Base-by-base conservation (phyloP, 2,329 filamentous ascomycete species). In the Passalora sequoiae region DNA sequence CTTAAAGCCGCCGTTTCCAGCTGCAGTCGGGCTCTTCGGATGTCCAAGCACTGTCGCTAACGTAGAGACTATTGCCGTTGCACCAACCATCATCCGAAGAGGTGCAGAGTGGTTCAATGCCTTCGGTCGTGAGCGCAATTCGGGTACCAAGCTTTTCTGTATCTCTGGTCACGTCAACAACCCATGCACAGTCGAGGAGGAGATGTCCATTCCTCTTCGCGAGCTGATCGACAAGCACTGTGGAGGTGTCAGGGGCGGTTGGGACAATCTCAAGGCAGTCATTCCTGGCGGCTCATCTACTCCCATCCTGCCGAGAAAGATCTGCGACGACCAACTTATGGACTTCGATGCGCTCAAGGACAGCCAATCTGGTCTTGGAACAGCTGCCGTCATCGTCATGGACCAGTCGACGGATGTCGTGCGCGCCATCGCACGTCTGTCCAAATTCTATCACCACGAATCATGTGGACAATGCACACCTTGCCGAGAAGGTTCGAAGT, bases 81-180 rank as follows among this genome's bases (percentile, higher is more conserved):
- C 89, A 42, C 92, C 92, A 21, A 97, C 92, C 33, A 98, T 98
- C 60, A 89, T 87, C 72, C 84, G 92, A 60, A 84, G 92, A 66
- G 92, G 92, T 60, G 87, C 82, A 52, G 83, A 67, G 70, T 98
- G 92, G 92, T 98, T 98, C 66, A 87, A 86, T 53, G 73, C 80
- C 40, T 97, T 98, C 64, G 92, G 92, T 40, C 89, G 92, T 58
- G 91, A 97, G 74, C 84, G 92, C 56, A 98, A 98, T 73, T 79
- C 88, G 60, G 92, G 92, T 61, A 98, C 92, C 54, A 98, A 98
- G 77, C 84, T 98, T 30, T 98, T 85, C 76, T 96, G 89, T 69
- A 97, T 98, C 66, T 97, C 91, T 42, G 92, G 92, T 20, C 88
- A 97, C 68, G 92, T 98, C 73, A 98, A 98, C 78, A 94, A 97